A percentile compares a stretch with the other conserved stretches of the same genome.
These are phyloP conservation scores for Jacaranda mimosifolia DNA, from an alignment of 257 asterid genomes.

Conservation along the genomic window DNA sequence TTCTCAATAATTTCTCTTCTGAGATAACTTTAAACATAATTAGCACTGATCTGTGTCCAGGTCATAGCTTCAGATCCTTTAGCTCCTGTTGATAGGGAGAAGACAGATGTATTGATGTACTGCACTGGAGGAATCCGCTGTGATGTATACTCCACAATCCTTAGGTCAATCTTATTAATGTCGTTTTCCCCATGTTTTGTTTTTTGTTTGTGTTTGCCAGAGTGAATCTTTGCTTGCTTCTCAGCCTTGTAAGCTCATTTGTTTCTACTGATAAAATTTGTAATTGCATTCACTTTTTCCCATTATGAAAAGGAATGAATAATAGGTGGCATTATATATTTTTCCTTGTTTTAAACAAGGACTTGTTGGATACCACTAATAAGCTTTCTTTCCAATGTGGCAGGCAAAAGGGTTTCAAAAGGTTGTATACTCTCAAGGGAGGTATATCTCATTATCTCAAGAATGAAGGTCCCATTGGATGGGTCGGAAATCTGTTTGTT, in stretches of 20 bases:
- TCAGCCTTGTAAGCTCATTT: background rate
- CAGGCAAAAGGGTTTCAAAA: slow-evolving; percentile 83
- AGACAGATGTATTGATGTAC: slow-evolving; percentile 87
- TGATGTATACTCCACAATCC: slow-evolving; percentile 88
- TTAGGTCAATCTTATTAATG: slow-evolving; percentile 59
- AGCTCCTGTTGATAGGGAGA: slow-evolving; percentile 77
- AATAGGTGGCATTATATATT: too few relatives aligned
- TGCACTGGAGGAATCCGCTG: slow-evolving; percentile 99
- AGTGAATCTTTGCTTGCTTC: slow-evolving; percentile 10
- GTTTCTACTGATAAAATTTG: too few relatives aligned
- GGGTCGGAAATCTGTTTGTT: slow-evolving; percentile 93
- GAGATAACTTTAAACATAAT: slow-evolving; percentile 19
- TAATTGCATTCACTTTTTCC: too few relatives aligned
- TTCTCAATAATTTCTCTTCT: slow-evolving; percentile 1
- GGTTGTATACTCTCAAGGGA: slow-evolving; percentile 80
- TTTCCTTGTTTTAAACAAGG: too few relatives aligned
- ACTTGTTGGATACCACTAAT: slow-evolving; percentile 21
- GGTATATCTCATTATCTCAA: slow-evolving; percentile 90
- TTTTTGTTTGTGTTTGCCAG: background rate
- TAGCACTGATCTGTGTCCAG: slow-evolving; percentile 48
- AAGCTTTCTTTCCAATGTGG: slow-evolving; percentile 14
- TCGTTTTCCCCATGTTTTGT: slow-evolving; percentile 6
- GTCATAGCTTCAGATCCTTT: slow-evolving; percentile 78
- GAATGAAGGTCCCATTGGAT: slow-evolving; percentile 78
- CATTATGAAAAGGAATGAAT: too few relatives aligned